Base-by-base conservation (phyloP, 371 early-diverging fungal genomes). In the Syncephalis fuscata region DNA sequence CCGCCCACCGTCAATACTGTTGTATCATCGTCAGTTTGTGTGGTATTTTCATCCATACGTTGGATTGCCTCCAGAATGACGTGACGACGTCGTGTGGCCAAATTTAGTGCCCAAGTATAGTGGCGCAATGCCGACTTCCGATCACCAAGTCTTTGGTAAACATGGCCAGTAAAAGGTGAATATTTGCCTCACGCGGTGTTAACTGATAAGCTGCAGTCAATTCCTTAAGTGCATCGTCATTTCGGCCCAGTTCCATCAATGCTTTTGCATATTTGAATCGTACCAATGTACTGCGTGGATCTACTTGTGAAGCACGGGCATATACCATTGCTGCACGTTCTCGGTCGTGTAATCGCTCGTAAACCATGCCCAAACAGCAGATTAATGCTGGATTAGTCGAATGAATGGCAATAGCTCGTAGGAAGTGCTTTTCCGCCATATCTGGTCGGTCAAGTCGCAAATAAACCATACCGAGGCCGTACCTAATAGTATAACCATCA, bases 381-480 rank as follows among this genome's bases (percentile, higher is more conserved):
- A 73, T 57, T 38, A 82, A 51, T 15, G 81, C 64, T 2, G 76
- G 66, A 48, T 74, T 79, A 39, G 63, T 58, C 2, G 70, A 59
- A 48, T 79, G 79, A 17, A 87, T 71, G 2, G 57, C 60, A 38
- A 76, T 53, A 0, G 88, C 84, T 4, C 65, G 66, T 40, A 58
- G 55, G 55, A 72, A 80, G 56, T 81, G 74, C 40, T 68, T 70
- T 46, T 75, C 75, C 0, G 85, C 78, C 21, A 70, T 51, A 25
- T 74, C 67, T 20, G 58, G 58, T 53, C 82, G 76, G 26, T 80
- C 84, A 49, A 75, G 69, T n/a, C 70, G 64, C 48, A 63, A 57
- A 48, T 71, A 79, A 21, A 77, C 54, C 44, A 58, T 51, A 0
- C 81, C 85, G 50, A 88, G 53, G 1, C 86, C 86, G 50, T 74